Evolutionary conservation across 768 basidiomycete genomes (phyloP).

Genomic region (Podaxis sp.): DNA sequence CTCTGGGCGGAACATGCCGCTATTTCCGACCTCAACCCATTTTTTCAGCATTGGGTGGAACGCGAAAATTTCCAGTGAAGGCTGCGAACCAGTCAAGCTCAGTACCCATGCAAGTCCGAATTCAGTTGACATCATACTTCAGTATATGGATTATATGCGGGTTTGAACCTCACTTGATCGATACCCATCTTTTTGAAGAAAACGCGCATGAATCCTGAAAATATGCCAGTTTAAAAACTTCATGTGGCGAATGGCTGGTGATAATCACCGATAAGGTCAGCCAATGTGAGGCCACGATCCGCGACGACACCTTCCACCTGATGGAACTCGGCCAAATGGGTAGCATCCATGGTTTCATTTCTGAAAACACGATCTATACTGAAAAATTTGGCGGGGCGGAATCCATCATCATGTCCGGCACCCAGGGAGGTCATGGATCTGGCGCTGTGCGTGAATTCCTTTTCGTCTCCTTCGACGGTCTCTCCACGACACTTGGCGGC

Average conservation of each 20-base stretch:
- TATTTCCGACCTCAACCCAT: conserved; percentile 99
- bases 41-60: conserved; percentile 92
- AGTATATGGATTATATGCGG: conserved; percentile 97
- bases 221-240: not conserved
- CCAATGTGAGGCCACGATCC: conserved; percentile 86
- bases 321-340: conserved; percentile 98
- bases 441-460: conserved; percentile 36
- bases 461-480: conserved; percentile 33
- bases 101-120: not conserved
- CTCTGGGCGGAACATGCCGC: conserved; percentile 99
- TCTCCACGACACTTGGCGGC: conserved; percentile 80
- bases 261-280: conserved; percentile 86
- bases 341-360: conserved; percentile 98
- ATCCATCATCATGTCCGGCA: conserved; percentile 53
- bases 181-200: conserved; percentile 99
- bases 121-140: conserved; percentile 48
- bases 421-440: conserved; percentile 22
- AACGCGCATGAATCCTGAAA: conserved; percentile 91
- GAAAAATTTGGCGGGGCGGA: conserved; percentile 91
- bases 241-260: not conserved
- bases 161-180: conserved; percentile 92
- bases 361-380: conserved; percentile 98
- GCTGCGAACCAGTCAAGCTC: conserved; percentile 38
- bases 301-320: conserved; percentile 99
- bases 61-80: conserved; percentile 96